Evolutionary conservation across 163 green algal species (phyloP).

Genomic region (Chlorella variabilis): DNA sequence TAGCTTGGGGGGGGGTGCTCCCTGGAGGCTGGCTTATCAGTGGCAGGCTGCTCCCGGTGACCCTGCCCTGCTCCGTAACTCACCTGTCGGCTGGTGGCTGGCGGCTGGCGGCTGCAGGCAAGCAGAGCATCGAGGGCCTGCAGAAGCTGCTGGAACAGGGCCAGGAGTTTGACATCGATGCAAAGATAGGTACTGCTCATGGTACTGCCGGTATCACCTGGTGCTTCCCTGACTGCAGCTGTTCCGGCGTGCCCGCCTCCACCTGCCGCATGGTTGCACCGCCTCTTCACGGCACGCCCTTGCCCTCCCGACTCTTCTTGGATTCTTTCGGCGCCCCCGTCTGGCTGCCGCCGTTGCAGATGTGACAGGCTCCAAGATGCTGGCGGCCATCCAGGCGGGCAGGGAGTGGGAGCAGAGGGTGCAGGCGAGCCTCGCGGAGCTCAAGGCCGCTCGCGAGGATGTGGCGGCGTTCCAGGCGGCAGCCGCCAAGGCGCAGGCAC

Average conservation of each 20-base stretch:
- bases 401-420: constrained; percentile 8
- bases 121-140: constrained; percentile 36
- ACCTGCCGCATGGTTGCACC: no score
- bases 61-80: not conserved
- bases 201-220: no score
- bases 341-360: not conserved
- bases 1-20: not conserved
- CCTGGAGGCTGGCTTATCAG: not conserved
- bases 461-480: not conserved
- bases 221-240: no score
- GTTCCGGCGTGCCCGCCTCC: no score
- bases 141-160: constrained; percentile 52
- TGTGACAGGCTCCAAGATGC: constrained; percentile 1
- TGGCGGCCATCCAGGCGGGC: not conserved
- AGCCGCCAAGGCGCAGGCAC: constrained; percentile 4
- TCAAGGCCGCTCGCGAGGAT: constrained; percentile 20
- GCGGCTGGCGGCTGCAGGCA: not conserved
- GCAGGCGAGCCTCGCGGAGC: constrained; percentile 17
- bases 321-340: no score
- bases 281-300: no score
- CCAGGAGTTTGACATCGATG: constrained; percentile 29
- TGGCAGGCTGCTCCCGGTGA: not conserved
- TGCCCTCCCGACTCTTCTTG: no score
- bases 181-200: constrained; percentile 16
- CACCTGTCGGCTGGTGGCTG: not conserved